Evolutionary conservation across 352 stramenopile species (phyloP).

Genomic region (Phytophthora colocasiae): DNA sequence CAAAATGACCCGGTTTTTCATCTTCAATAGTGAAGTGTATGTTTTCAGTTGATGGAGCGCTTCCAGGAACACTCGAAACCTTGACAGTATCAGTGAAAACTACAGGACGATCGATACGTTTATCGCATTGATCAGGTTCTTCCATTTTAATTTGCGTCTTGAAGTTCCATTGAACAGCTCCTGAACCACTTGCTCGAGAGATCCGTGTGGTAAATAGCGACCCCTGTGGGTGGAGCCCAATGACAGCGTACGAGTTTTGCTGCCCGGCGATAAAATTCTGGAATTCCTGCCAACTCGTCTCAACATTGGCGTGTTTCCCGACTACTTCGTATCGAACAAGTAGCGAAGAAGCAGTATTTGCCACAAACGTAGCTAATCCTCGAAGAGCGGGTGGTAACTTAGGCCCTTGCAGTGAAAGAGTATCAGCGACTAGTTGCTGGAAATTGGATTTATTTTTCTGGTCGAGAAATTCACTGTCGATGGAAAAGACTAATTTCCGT

Average conservation of each 20-base stretch:
- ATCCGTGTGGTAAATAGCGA: slow-evolving; percentile 62
- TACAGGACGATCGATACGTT: slow-evolving; percentile 69
- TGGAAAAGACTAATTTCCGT: slow-evolving; percentile 60
- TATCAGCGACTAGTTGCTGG: slow-evolving; percentile 62
- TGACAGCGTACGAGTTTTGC: slow-evolving; percentile 67
- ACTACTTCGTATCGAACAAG: slow-evolving; percentile 69
- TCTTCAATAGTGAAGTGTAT: slow-evolving; percentile 60
- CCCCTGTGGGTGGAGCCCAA: slow-evolving; percentile 76
- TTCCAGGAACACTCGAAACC: slow-evolving; percentile 53
- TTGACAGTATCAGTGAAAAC: slow-evolving; percentile 84
- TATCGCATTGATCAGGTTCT: slow-evolving; percentile 56
- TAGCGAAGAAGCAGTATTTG: slow-evolving; percentile 63
- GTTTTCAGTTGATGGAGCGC: slow-evolving; percentile 35
- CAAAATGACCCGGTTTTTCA: slow-evolving; percentile 55
- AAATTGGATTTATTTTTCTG: slow-evolving; percentile 56
- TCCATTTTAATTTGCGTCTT: slow-evolving; percentile 53
- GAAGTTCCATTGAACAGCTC: slow-evolving; percentile 70
- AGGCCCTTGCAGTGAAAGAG: slow-evolving; percentile 30
- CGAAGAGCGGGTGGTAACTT: slow-evolving; percentile 36
- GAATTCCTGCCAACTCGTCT: slow-evolving; percentile 66
- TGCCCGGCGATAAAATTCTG: slow-evolving; percentile 63
- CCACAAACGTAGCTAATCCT: slow-evolving; percentile 55
- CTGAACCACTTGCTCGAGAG: slow-evolving; percentile 51
- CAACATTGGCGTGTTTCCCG: slow-evolving; percentile 53
- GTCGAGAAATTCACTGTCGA: slow-evolving; percentile 61